Evolutionary conservation across 2,329 filamentous ascomycete genomes (phyloP).

Genomic region (Pseudopithomyces maydicus): DNA sequence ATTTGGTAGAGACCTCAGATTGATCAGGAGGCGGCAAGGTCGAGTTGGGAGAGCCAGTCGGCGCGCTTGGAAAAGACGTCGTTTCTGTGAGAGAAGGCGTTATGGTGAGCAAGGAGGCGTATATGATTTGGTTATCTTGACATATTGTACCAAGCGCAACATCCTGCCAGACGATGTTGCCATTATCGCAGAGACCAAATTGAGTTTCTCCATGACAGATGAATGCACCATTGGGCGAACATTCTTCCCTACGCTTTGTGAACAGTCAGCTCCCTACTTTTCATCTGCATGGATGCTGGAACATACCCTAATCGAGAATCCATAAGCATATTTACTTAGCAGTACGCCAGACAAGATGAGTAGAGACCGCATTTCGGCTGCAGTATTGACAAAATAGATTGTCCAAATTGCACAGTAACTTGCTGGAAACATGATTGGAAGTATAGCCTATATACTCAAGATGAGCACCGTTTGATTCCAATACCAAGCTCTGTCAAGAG

Average conservation of each 20-base stretch:
- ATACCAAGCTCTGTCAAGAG: no score
- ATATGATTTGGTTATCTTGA: constrained; percentile 18
- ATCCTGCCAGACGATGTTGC: constrained; percentile 31
- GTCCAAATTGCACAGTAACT: background rate
- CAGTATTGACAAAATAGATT: constrained; percentile 17
- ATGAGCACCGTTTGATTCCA: background rate
- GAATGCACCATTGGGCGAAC: constrained; percentile 9
- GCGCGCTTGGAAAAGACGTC: background rate
- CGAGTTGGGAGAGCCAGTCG: background rate
- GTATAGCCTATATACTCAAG: background rate
- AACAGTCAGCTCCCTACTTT: background rate
- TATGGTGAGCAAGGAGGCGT: background rate
- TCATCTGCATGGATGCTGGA: background rate
- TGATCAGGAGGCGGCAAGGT: background rate
- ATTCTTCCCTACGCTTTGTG: background rate
- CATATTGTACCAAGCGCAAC: constrained; percentile 45
- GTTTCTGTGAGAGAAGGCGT: background rate
- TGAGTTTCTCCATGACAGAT: constrained; percentile 33
- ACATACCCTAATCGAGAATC: background rate
- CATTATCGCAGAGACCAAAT: constrained; percentile 42
- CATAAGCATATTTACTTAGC: background rate
- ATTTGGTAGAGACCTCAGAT: background rate
- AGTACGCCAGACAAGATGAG: background rate
- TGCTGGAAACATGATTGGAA: background rate
- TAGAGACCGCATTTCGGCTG: background rate